phyloP scores from a whole-genome alignment of 768 basidiomycete species.

The Inosperma sp. region DNA sequence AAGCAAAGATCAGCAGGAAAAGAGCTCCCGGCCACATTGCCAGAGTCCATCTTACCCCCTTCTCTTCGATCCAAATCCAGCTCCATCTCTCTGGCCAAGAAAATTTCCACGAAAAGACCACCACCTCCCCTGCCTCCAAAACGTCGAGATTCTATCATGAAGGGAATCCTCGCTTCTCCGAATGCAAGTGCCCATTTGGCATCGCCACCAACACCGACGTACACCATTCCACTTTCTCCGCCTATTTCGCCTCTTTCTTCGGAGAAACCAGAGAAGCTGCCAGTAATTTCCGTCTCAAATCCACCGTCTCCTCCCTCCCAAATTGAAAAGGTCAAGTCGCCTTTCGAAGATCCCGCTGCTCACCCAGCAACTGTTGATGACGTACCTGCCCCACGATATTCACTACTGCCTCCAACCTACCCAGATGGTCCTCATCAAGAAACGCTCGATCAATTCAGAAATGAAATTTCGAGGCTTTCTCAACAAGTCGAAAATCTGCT shows the following conservation, averaged over 20 bases:
- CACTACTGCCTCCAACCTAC: slow-evolving; percentile 4
- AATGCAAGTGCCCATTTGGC: background rate
- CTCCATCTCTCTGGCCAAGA: background rate
- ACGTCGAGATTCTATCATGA: background rate
- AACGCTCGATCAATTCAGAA: slow-evolving; percentile 24
- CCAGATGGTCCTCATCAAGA: slow-evolving; percentile 17
- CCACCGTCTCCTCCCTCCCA: background rate
- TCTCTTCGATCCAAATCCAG: slow-evolving; percentile 16
- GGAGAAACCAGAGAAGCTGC: background rate
- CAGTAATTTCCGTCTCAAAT: background rate
- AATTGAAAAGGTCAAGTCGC: slow-evolving; percentile 12
- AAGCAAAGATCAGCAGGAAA: slow-evolving; percentile 29
- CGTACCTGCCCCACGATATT: slow-evolving; percentile 3
- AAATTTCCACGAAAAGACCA: slow-evolving; percentile 8
- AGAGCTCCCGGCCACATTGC: slow-evolving; percentile 30
- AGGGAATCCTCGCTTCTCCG: background rate
- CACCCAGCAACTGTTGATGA: background rate
- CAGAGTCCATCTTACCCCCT: slow-evolving; percentile 31
- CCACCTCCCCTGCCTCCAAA: slow-evolving; percentile 12
- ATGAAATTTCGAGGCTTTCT: slow-evolving; percentile 26
- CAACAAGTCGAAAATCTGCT: slow-evolving; percentile 27
- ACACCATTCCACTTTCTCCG: background rate
- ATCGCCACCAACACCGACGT: background rate
- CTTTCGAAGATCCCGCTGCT: slow-evolving; percentile 19
- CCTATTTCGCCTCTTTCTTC: slow-evolving; percentile 8